Base-by-base conservation (phyloP, 306 rosid genomes). In the Prunus fruticosa region DNA sequence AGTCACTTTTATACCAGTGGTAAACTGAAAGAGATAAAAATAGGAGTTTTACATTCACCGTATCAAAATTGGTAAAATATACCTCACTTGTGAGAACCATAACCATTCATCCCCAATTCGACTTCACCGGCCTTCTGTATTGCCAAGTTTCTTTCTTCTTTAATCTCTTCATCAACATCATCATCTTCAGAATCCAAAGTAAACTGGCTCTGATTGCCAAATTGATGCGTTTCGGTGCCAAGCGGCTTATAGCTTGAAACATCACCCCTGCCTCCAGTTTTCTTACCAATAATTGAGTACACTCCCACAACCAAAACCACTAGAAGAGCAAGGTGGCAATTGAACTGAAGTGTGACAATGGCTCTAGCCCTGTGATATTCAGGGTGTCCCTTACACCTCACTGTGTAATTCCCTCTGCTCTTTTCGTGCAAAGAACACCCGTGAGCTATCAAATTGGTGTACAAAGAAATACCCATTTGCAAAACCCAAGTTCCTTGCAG, bases 281-380 rank as follows among this genome's bases (percentile, higher is more conserved):
- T 81, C 64, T 67, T 46, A n/a, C 52, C 73, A 49, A 81, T 1
- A 16, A 80, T 3, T 0, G 98, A 86, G 83, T 86, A 89, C 0
- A 82, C 20, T 2, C 72, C 88, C 74, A 82, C 85, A 3, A 82
- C 38, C 34, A 87, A 23, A 23, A 74, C 67, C 67, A 90, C 93
- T 8, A 85, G 12, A 53, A 94, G 80, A 51, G 98, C 97, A 65
- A 94, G 97, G 75, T 90, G 97, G 75, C 96, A 94, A 78, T 94
- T 94, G 75, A 94, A 94, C 83, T 90, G 98, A 79, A 94, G 97
- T 23, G 98, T 94, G 9, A 96, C 97, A n/a, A 94, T 85, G 11
- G 97, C 96, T 57, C 93, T 89, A 41, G 93, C 98, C 61, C 98
- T 81, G 78, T 91, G 98, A 79, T 80, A 90, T 20, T 90, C 95